These are phyloP conservation scores for Skeletonema potamos DNA, from an alignment of 108 stramenopile species.

Conservation along the genomic window DNA sequence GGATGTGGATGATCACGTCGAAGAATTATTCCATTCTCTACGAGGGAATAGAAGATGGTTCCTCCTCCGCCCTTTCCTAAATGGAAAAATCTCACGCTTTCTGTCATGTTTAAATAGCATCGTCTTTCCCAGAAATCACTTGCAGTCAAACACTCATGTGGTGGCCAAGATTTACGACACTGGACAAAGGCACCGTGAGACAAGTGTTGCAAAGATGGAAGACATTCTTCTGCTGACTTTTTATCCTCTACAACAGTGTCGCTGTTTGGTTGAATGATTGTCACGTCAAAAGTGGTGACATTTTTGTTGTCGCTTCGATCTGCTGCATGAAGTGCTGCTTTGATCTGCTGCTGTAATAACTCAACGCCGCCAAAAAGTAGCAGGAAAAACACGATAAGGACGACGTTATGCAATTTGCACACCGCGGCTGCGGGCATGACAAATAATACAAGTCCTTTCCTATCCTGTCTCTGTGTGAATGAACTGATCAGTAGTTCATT, in stretches of 20 bases:
- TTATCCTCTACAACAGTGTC: neutral
- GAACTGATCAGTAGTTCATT: too few species aligned
- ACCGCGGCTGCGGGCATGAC: neutral
- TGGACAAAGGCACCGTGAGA: neutral
- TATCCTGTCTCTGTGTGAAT: too few species aligned
- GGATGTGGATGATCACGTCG: constrained; percentile 4
- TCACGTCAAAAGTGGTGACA: neutral
- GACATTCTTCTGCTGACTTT: neutral
- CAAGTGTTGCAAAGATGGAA: neutral
- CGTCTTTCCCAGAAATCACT: neutral
- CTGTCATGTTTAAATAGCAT: neutral
- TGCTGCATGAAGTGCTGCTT: neutral
- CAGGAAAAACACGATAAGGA: neutral
- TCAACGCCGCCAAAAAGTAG: neutral
- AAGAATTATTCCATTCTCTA: neutral
- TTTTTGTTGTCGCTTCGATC: neutral
- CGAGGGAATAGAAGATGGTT: neutral
- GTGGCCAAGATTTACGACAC: neutral
- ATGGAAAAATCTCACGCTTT: constrained; percentile 5
- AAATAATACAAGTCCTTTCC: too few species aligned
- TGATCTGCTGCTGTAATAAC: neutral
- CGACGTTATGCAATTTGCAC: neutral
- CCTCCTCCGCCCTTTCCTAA: constrained; percentile 18
- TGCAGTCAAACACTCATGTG: neutral
- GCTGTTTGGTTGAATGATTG: neutral